These are phyloP conservation scores for Nigrograna mackinnonii DNA, from an alignment of 2,329 filamentous ascomycete genomes.

Conservation along the genomic window DNA sequence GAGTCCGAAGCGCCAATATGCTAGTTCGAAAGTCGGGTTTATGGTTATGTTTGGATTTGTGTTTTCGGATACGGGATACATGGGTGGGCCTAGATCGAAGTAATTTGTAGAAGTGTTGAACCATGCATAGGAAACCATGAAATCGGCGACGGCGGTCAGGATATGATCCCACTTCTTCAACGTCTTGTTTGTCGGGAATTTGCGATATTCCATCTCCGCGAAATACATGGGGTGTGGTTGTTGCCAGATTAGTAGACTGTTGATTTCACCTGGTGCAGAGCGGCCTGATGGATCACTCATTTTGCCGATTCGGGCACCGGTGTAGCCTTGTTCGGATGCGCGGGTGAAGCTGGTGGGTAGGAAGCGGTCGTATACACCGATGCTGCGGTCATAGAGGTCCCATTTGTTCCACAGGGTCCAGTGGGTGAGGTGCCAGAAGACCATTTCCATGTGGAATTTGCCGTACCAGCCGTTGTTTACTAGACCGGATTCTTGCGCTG, in stretches of 20 bases:
- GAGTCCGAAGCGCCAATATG: constrained; percentile 66
- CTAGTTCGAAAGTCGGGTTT: constrained; percentile 63
- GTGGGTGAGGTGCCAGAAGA: constrained; percentile 57
- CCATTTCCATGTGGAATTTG: constrained; percentile 61
- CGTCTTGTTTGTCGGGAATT: constrained; percentile 47
- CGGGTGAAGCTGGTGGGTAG: constrained; percentile 40
- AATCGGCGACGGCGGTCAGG: constrained; percentile 57
- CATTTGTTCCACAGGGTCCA: constrained; percentile 57
- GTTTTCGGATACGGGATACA: constrained; percentile 60
- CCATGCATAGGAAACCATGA: constrained; percentile 63
- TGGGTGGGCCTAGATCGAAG: constrained; percentile 58
- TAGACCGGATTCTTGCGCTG: constrained; percentile 54
- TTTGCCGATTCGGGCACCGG: constrained; percentile 55
- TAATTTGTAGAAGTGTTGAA: constrained; percentile 55
- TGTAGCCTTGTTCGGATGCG: constrained; percentile 41
- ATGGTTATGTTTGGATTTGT: constrained; percentile 60
- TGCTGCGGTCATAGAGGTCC: constrained; percentile 49
- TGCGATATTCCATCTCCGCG: constrained; percentile 59
- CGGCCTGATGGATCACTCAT: constrained; percentile 62
- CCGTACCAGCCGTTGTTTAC: constrained; percentile 61
- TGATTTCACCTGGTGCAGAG: constrained; percentile 63
- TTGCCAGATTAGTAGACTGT: constrained; percentile 65
- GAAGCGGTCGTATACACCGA: constrained; percentile 55
- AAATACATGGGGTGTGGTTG: constrained; percentile 65
- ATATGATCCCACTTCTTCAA: constrained; percentile 58